Percentiles rank a stretch among this genome's conserved stretches.
These are phyloP conservation scores for Cladobotryum protrusum DNA, from an alignment of 2,329 filamentous ascomycete genomes.

Conservation along the genomic window DNA sequence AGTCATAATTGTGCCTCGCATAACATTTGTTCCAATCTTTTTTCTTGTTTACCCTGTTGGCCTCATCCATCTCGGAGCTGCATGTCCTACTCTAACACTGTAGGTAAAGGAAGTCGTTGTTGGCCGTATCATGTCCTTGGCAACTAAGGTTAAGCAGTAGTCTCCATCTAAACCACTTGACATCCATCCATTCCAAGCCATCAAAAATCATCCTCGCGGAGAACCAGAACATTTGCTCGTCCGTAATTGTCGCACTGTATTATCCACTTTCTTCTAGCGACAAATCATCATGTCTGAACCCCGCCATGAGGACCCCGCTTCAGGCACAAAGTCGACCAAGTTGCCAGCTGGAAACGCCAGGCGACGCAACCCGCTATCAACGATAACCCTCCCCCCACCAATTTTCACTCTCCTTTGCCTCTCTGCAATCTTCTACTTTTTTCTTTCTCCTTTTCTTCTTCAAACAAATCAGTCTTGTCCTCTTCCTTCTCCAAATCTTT, in stretches of 20 bases:
- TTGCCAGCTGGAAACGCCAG: background rate
- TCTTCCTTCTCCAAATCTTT: constrained; percentile 18
- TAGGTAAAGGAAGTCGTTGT: background rate
- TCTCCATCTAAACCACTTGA: background rate
- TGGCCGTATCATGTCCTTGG: background rate
- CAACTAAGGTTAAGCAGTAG: too few species aligned
- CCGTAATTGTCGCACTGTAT: constrained; percentile 11
- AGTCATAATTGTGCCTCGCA: too few species aligned
- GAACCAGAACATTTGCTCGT: background rate
- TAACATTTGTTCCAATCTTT: background rate
- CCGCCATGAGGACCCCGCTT: constrained; percentile 32
- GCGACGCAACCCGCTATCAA: constrained; percentile 17
- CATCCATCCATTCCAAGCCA: background rate
- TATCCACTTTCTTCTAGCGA: background rate
- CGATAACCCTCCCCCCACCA: constrained; percentile 39
- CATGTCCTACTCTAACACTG: background rate
- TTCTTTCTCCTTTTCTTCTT: constrained; percentile 9
- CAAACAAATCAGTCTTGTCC: constrained; percentile 19
- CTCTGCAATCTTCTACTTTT: constrained; percentile 29
- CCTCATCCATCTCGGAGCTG: background rate
- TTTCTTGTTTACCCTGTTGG: background rate
- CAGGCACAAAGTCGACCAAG: constrained; percentile 15
- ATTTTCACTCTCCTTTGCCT: constrained; percentile 35
- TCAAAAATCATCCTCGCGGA: too few species aligned
- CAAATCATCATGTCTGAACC: constrained; percentile 26